phyloP scores from a whole-genome alignment of 352 stramenopile species.

The Plasmopara viticola region DNA sequence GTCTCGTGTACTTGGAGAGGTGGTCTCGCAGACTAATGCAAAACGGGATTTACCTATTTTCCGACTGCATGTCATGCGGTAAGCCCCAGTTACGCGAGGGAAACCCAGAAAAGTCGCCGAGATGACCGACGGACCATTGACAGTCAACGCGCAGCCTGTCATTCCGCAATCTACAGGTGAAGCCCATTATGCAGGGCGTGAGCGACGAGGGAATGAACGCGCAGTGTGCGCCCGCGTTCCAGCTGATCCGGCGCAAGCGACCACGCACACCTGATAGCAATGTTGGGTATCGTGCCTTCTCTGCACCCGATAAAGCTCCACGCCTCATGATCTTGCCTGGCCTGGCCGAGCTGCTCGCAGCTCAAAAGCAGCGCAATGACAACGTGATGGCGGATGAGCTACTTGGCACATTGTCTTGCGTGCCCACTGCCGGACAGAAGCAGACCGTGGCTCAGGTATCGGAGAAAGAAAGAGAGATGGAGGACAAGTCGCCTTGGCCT shows the following conservation, averaged over 20 bases:
- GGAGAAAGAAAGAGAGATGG: constrained; percentile 33
- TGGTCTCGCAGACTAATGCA: too few species aligned
- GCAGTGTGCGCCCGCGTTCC: constrained; percentile 16
- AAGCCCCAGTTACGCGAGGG: too few species aligned
- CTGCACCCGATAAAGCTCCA: constrained; percentile 18
- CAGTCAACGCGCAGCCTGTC: too few species aligned
- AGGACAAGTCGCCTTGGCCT: constrained; percentile 75
- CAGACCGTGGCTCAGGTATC: neutral
- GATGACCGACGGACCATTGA: too few species aligned
- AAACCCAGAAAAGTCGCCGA: too few species aligned
- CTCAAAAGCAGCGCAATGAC: constrained; percentile 25
- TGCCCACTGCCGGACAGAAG: constrained; percentile 13
- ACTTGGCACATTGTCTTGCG: constrained; percentile 18
- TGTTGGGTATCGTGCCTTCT: constrained; percentile 1
- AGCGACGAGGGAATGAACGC: constrained; percentile 3
- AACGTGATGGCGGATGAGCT: constrained; percentile 9
- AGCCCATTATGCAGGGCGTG: neutral
- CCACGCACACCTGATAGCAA: constrained; percentile 25
- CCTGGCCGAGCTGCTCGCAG: constrained; percentile 36
- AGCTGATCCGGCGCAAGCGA: constrained; percentile 41
- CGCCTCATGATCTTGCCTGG: constrained; percentile 30
- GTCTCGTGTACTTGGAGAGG: too few species aligned
- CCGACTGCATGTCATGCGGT: too few species aligned
- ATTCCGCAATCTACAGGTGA: too few species aligned
- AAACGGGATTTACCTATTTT: too few species aligned